Evolutionary conservation across 2,329 filamentous ascomycete genomes (phyloP).

Genomic region (Colletotrichum orchidophilum): DNA sequence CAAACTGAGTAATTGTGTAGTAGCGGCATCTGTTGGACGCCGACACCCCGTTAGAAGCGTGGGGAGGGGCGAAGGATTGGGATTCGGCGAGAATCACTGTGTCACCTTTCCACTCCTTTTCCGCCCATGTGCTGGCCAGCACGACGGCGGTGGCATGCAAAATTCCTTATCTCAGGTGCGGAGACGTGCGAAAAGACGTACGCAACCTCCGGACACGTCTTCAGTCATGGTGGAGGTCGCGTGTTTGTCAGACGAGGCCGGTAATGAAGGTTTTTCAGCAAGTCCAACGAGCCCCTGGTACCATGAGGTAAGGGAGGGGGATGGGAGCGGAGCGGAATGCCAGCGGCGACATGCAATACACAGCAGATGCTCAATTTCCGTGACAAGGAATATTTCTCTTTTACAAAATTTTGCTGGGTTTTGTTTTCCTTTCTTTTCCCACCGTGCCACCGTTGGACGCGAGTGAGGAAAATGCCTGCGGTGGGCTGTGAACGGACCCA

Average conservation of each 20-base stretch:
- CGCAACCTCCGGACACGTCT: not conserved
- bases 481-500: conserved; percentile 15
- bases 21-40: conserved; percentile 5
- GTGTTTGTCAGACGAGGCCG: not conserved
- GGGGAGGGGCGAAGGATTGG: not conserved
- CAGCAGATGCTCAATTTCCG: not conserved
- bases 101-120: not conserved
- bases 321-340: not conserved
- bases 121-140: not conserved
- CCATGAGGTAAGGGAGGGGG: not conserved
- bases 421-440: not conserved
- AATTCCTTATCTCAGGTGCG: not conserved
- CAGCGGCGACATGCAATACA: not conserved
- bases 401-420: not conserved
- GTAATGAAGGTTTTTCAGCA: not conserved
- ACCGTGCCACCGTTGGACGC: not conserved
- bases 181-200: not conserved
- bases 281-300: not conserved
- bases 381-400: not conserved
- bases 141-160: not conserved
- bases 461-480: not conserved
- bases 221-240: not conserved
- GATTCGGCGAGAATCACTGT: not conserved
- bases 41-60: conserved; percentile 11
- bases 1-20: conserved; percentile 10